Evolutionary conservation across 2,329 filamentous ascomycete genomes (phyloP), one percentile per base, ranked within the genome.

Genomic region (Ophiostoma angusticollis): DNA sequence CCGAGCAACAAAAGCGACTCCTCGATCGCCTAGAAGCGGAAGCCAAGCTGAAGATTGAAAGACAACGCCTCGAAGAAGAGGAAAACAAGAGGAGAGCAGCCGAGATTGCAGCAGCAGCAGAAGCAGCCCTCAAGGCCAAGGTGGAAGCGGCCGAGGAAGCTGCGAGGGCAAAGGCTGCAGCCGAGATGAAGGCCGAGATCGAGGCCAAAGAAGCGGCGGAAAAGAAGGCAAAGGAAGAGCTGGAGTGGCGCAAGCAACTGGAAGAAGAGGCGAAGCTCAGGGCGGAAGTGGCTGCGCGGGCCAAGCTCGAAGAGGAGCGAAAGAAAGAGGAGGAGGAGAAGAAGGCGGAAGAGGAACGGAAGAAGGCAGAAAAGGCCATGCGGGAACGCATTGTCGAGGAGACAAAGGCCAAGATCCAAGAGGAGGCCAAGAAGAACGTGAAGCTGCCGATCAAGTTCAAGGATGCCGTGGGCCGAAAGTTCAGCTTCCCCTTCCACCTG

Each of bases 401-500:
- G 37, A 60, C 62, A 14, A 65, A 67, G 51, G 49, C 51, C 23
- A 66, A 66, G 50, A 58, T 60, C 8, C 58, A 64, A 28, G 64
- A 67, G 45, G 62, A 58, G 2, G 54, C 52, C 12, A 60, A 58
- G 46, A 65, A 65, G 47, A 70, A 70, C 44, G 72, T 78, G 29
- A 82, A 84, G 57, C 67, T 77, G 31, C 84, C 83, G 3, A 84
- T 94, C 56, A 80, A 79, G 49, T 93, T 93, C 63, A 93, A 93
- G 60, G 87, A 95, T 55, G 86, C 86, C 1, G 77, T 95, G 13
- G 84, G 84, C 23, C 73, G 87, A 48, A 94, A 93, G 58, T 95
- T 93, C 57, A 91, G 77, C 59, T 94, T 95, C 53, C 87, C 87
- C 2, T 94, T 80, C 60, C 75, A 87, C 46, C 58, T 93, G 22